Conservation (phyloP, 192 early-diverging fungal species). For the Phycomyces blakesleeanus region DNA sequence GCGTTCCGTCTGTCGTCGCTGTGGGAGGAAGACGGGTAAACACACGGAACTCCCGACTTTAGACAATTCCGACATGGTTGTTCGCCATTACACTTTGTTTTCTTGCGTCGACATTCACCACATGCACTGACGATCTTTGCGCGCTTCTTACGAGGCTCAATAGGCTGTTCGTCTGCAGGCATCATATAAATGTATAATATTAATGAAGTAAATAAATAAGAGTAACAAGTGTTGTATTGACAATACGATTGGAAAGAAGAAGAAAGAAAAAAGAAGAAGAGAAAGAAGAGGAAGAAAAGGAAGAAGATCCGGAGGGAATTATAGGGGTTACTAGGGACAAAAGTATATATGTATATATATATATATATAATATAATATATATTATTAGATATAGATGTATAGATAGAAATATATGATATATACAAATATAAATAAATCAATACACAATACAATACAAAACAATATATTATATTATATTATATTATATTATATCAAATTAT, state of each 20-base stretch:
- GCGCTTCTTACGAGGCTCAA: slow-evolving; percentile 32
- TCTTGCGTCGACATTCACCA: slow-evolving; percentile 34
- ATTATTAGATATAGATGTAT: too few relatives aligned
- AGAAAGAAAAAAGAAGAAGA: background rate
- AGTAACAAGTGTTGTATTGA: background rate
- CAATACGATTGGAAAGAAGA: background rate
- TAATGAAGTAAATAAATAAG: background rate
- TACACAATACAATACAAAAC: too few relatives aligned
- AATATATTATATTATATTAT: too few relatives aligned
- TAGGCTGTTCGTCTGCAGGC: slow-evolving; percentile 17
- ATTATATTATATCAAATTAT: too few relatives aligned
- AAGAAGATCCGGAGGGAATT: too few relatives aligned
- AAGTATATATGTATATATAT: too few relatives aligned
- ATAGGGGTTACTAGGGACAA: too few relatives aligned
- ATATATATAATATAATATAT: too few relatives aligned
- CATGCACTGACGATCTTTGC: slow-evolving; percentile 39
- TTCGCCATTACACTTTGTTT: slow-evolving; percentile 37
- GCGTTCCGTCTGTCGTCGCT: slow-evolving; percentile 26
- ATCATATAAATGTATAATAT: slow-evolving; percentile 2
- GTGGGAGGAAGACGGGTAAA: slow-evolving; percentile 26
- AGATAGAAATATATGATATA: too few relatives aligned
- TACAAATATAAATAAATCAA: too few relatives aligned
- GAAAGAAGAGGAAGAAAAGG: too few relatives aligned
- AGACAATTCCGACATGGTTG: slow-evolving; percentile 33
- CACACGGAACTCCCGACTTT: slow-evolving; percentile 26